These are phyloP conservation scores for Paraphaeosphaeria minitans DNA, from an alignment of 2,329 filamentous ascomycete species.

Conservation along the genomic window DNA sequence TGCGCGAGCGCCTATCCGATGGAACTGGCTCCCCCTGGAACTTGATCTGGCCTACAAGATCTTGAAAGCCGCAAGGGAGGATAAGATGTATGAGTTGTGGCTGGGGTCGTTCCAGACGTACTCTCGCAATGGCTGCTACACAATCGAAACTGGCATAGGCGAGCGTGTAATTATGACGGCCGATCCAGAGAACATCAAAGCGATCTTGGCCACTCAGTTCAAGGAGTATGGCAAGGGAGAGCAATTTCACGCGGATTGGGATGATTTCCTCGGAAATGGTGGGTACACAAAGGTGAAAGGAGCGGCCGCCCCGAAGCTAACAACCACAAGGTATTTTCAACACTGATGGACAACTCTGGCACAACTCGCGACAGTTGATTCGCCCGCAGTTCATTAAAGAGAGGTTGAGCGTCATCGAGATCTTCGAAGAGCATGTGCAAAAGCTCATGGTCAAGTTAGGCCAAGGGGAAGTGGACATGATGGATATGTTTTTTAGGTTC, in stretches of 20 bases:
- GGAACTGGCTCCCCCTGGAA: slow-evolving; percentile 54
- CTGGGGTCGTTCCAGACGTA: slow-evolving; percentile 53
- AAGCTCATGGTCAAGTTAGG: slow-evolving; percentile 71
- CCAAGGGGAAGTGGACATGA: slow-evolving; percentile 66
- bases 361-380: slow-evolving; percentile 78
- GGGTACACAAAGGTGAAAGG: slow-evolving; percentile 51
- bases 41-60: slow-evolving; percentile 67
- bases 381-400: slow-evolving; percentile 87
- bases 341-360: slow-evolving; percentile 81
- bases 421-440: slow-evolving; percentile 79
- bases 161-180: slow-evolving; percentile 74
- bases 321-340: slow-evolving; percentile 58
- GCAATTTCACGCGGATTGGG: slow-evolving; percentile 75
- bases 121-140: slow-evolving; percentile 54
- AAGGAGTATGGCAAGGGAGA: slow-evolving; percentile 81
- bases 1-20: slow-evolving; percentile 50
- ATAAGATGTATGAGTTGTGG: slow-evolving; percentile 70
- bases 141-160: slow-evolving; percentile 63
- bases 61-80: slow-evolving; percentile 57
- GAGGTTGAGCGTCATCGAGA: slow-evolving; percentile 78
- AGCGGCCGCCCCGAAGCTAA: slow-evolving; percentile 9
- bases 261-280: slow-evolving; percentile 74
- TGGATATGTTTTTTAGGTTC: slow-evolving; percentile 75
- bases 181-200: slow-evolving; percentile 90
- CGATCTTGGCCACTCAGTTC: slow-evolving; percentile 87